Evolutionary conservation across 2,329 filamentous ascomycete species (phyloP).

Genomic region (Cordyceps cateniannulata): DNA sequence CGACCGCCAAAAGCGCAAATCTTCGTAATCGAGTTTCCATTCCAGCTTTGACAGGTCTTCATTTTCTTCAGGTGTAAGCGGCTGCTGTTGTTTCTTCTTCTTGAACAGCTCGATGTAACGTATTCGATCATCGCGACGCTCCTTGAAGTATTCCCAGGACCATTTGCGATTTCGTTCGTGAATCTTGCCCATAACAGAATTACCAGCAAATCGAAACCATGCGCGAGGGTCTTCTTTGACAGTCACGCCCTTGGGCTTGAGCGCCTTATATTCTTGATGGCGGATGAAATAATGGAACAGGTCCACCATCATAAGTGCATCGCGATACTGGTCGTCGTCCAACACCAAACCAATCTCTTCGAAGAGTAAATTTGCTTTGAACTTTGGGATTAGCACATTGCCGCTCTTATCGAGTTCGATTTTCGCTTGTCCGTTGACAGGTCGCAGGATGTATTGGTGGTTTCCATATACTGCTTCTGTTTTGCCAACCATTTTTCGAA

Average conservation of each 20-base stretch:
- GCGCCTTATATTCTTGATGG: conserved; percentile 92
- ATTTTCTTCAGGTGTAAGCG: conserved; percentile 62
- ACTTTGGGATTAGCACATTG: conserved; percentile 68
- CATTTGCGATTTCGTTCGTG: conserved; percentile 88
- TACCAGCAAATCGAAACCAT: conserved; percentile 86
- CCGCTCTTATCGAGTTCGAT: conserved; percentile 93
- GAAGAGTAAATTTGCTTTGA: conserved; percentile 87
- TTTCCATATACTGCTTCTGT: conserved; percentile 50
- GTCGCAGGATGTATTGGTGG: conserved; percentile 93
- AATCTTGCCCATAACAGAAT: conserved; percentile 87
- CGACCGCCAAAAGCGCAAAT: conserved; percentile 94
- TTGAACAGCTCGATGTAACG: conserved; percentile 95
- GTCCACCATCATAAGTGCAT: conserved; percentile 96
- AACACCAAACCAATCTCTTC: conserved; percentile 98
- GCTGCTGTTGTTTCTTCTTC: conserved; percentile 73
- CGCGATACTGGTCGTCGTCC: conserved; percentile 94
- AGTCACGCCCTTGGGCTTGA: conserved; percentile 73
- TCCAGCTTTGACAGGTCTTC: conserved; percentile 73
- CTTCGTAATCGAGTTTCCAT: conserved; percentile 85
- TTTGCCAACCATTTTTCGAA: conserved; percentile 74
- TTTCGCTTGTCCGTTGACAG: conserved; percentile 90
- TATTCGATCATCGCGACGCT: conserved; percentile 81
- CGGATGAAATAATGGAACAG: conserved; percentile 97
- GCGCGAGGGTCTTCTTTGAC: conserved; percentile 87
- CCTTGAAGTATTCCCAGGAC: conserved; percentile 94